Conservation (phyloP, 2,329 filamentous ascomycete species). For the Diaporthe caulivora region DNA sequence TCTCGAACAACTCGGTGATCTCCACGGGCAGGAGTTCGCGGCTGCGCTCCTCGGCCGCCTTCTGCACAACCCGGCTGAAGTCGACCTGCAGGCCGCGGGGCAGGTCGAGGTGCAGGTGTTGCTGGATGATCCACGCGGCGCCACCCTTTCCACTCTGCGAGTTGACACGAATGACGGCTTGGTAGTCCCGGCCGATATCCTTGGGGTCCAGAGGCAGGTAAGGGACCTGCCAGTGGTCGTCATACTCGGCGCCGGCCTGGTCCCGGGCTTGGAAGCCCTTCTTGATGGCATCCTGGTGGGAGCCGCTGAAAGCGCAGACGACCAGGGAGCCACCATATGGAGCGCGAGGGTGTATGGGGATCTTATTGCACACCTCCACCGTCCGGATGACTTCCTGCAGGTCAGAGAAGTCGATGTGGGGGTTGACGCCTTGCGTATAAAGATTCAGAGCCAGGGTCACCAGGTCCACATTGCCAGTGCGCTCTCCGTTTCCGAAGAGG, state of each 20-base stretch:
- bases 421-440: constrained; percentile 91
- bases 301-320: constrained; percentile 92
- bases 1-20: constrained; percentile 89
- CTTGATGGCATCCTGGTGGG: constrained; percentile 96
- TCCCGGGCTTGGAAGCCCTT: constrained; percentile 86
- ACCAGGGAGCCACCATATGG: constrained; percentile 93
- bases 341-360: constrained; percentile 88
- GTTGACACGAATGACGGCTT: constrained; percentile 98
- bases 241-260: constrained; percentile 65
- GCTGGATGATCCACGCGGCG: constrained; percentile 92
- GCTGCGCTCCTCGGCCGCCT: constrained; percentile 81
- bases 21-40: constrained; percentile 87
- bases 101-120: constrained; percentile 89
- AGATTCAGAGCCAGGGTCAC: constrained; percentile 94
- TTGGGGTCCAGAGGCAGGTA: constrained; percentile 94
- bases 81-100: constrained; percentile 92
- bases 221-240: constrained; percentile 85
- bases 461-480: constrained; percentile 95
- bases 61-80: constrained; percentile 90
- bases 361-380: constrained; percentile 94
- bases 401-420: constrained; percentile 91
- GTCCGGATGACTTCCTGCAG: constrained; percentile 87
- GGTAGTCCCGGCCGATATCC: constrained; percentile 97
- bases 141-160: constrained; percentile 96
- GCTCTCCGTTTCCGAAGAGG: constrained; percentile 93